Conservation (phyloP, 345 rosid genomes). For the Kernera saxatilis region DNA sequence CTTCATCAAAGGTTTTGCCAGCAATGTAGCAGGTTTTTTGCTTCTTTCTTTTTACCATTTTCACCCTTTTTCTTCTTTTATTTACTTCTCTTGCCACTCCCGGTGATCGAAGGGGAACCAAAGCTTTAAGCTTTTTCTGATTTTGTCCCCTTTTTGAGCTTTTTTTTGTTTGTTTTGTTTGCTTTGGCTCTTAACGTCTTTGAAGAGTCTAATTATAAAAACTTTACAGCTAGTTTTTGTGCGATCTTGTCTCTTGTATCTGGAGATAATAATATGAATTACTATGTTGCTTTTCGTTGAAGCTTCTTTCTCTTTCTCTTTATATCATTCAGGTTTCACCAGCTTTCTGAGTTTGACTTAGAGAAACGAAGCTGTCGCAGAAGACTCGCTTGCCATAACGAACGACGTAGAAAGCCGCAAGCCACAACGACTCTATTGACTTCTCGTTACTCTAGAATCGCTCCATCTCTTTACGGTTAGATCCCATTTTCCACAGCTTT, state of each 20-base stretch:
- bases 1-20: slow-evolving; percentile 91
- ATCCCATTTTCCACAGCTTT: background rate
- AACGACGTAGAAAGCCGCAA: slow-evolving; percentile 87
- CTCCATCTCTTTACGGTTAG: slow-evolving; percentile 57
- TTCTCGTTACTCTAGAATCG: slow-evolving; percentile 42
- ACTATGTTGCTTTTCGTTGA: slow-evolving; percentile 11
- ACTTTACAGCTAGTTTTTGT: slow-evolving; percentile 25
- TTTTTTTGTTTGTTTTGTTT: background rate
- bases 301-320: background rate
- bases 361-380: slow-evolving; percentile 86
- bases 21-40: slow-evolving; percentile 93
- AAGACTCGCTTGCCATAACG: slow-evolving; percentile 83
- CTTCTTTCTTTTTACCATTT: background rate
- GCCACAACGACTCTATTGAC: slow-evolving; percentile 32
- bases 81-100: background rate
- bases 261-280: background rate
- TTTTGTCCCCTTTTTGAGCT: background rate
- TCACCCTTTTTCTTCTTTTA: background rate
- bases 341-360: slow-evolving; percentile 82
- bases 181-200: slow-evolving; percentile 24
- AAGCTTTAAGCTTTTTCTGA: slow-evolving; percentile 13
- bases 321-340: slow-evolving; percentile 69
- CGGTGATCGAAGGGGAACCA: slow-evolving; percentile 3
- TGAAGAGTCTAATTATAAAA: slow-evolving; percentile 19
- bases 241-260: slow-evolving; percentile 21